These are phyloP conservation scores for Cyberlindnera suaveolens DNA, from an alignment of 805 yeast genomes.

Conservation along the genomic window DNA sequence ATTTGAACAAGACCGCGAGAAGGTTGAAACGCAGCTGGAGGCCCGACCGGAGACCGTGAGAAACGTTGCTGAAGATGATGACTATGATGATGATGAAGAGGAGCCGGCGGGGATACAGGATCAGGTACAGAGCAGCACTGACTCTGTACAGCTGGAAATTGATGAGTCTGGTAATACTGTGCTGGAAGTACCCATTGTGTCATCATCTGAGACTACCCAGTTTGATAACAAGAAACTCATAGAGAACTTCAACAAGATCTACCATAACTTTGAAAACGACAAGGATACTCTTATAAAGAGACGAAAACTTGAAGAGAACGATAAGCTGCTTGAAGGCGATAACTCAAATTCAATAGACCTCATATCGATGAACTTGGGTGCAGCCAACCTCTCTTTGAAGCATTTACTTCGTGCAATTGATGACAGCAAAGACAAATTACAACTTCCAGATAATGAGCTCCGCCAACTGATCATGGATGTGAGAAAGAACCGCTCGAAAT, in stretches of 20 bases:
- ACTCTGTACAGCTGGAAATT: conserved; percentile 13
- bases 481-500: conserved; percentile 88
- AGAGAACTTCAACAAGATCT: conserved; percentile 62
- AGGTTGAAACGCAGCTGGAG: neutral
- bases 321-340: conserved; percentile 46
- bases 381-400: conserved; percentile 71
- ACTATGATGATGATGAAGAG: conserved; percentile 25
- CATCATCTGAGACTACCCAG: conserved; percentile 27
- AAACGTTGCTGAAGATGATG: conserved; percentile 32
- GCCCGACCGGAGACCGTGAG: conserved; percentile 12
- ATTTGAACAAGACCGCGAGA: conserved; percentile 14
- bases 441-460: conserved; percentile 74
- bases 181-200: conserved; percentile 29
- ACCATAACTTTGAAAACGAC: conserved; percentile 74
- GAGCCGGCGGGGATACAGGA: conserved; percentile 13
- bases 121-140: conserved; percentile 17
- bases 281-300: conserved; percentile 68
- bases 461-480: conserved; percentile 86
- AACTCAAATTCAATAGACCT: conserved; percentile 22
- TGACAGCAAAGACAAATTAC: conserved; percentile 66
- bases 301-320: conserved; percentile 73
- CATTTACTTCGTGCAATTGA: conserved; percentile 78
- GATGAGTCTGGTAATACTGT: conserved; percentile 22
- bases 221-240: conserved; percentile 34
- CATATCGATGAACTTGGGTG: conserved; percentile 49